Conservation (phyloP, 1,284 basidiomycete species). For the Earliella scabrosa region DNA sequence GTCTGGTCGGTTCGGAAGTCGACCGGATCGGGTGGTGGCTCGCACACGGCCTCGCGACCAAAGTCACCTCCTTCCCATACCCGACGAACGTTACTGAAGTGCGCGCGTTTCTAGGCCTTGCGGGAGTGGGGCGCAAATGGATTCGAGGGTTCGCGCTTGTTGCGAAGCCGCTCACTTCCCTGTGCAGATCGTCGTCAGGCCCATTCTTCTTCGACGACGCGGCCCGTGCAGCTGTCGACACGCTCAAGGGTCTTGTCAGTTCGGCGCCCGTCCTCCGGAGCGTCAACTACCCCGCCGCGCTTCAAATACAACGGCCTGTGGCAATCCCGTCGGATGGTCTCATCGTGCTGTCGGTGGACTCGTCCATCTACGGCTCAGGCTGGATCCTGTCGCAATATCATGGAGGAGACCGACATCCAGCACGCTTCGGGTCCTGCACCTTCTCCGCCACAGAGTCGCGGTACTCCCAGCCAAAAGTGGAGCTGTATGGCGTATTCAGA, state of each 20-base stretch:
- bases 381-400: conserved; percentile 38
- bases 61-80: conserved; percentile 36
- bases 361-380: conserved; percentile 34
- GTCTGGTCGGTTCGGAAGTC: conserved; percentile 34
- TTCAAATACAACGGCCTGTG: not conserved
- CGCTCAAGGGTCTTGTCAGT: conserved; percentile 31
- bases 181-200: not conserved
- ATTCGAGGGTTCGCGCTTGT: conserved; percentile 36
- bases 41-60: conserved; percentile 29
- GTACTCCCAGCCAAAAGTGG: conserved; percentile 43
- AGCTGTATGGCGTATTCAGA: conserved; percentile 40
- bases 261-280: conserved; percentile 32
- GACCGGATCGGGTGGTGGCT: conserved; percentile 37
- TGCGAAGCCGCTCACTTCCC: conserved; percentile 34
- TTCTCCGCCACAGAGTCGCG: conserved; percentile 35
- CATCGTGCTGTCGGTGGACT: conserved; percentile 39
- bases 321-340: conserved; percentile 29
- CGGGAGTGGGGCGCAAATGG: too few species aligned
- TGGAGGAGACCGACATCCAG: conserved; percentile 26
- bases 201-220: not conserved
- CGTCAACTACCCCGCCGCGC: conserved; percentile 32
- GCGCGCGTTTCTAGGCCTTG: conserved; percentile 37
- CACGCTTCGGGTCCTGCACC: conserved; percentile 37
- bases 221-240: conserved; percentile 25
- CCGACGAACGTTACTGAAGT: conserved; percentile 31